phyloP scores from a whole-genome alignment of 2,329 filamentous ascomycete species.

The Fusarium piperis region DNA sequence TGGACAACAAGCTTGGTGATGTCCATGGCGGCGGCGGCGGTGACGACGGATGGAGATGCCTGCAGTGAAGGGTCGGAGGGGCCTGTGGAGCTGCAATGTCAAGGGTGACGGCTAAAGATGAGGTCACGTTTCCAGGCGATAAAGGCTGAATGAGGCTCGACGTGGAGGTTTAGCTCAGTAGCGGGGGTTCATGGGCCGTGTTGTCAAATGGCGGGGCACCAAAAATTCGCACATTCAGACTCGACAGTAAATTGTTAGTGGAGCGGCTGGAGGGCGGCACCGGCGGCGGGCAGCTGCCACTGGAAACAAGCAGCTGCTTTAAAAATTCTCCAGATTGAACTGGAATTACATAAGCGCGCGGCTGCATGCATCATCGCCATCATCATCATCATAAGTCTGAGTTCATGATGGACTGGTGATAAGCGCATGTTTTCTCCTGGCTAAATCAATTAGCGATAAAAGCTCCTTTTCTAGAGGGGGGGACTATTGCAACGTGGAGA shows the following conservation, averaged over 20 bases:
- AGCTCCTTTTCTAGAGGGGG: background rate
- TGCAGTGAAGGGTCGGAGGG: background rate
- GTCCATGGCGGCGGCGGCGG: constrained; percentile 70
- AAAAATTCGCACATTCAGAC: constrained; percentile 16
- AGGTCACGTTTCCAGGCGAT: constrained; percentile 15
- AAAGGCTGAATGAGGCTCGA: constrained; percentile 38
- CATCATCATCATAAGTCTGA: background rate
- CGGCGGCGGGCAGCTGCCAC: background rate
- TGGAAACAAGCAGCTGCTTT: background rate
- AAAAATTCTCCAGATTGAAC: background rate
- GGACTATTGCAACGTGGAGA: background rate
- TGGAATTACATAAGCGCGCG: background rate
- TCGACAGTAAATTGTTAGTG: constrained; percentile 27
- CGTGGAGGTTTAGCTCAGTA: constrained; percentile 40
- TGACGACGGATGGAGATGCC: background rate
- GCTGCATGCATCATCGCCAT: background rate
- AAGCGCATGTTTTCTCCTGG: background rate
- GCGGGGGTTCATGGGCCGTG: constrained; percentile 35
- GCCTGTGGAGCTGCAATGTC: background rate
- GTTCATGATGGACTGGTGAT: constrained; percentile 1
- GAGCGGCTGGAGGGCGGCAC: constrained; percentile 3
- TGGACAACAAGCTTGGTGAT: constrained; percentile 86
- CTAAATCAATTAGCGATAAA: background rate
- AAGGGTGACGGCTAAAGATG: constrained; percentile 9
- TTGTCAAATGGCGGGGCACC: constrained; percentile 40